Conservation (phyloP, 2,329 filamentous ascomycete species). For the Alternaria arborescens region DNA sequence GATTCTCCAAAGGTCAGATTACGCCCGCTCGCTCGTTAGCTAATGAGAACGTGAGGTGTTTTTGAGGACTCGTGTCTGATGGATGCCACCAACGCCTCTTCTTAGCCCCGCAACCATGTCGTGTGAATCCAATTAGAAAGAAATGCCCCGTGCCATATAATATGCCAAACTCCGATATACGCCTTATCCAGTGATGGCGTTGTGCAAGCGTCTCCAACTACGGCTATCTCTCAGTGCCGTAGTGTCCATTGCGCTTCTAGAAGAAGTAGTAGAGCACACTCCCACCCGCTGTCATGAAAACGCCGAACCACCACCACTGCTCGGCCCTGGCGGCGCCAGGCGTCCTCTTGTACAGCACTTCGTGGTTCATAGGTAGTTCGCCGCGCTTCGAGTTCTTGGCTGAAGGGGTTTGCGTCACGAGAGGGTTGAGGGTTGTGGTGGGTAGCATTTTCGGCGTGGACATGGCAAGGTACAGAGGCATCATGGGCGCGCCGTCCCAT, state of each 20-base stretch:
- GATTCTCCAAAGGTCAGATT: not conserved
- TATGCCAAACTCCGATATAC: not conserved
- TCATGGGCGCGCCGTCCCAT: conserved; percentile 70
- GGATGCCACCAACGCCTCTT: not conserved
- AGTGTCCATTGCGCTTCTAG: conserved; percentile 20
- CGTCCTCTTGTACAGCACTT: conserved; percentile 47
- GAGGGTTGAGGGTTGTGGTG: conserved; percentile 70
- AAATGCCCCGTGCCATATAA: not conserved
- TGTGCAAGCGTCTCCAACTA: not conserved
- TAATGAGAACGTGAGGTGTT: not conserved
- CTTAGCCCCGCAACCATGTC: not conserved
- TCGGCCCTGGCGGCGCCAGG: conserved; percentile 53
- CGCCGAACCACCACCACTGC: conserved; percentile 61
- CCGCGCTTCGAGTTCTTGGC: conserved; percentile 49
- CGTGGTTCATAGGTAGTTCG: conserved; percentile 53
- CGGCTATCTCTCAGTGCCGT: not conserved
- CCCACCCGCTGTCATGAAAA: conserved; percentile 58
- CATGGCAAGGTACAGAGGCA: conserved; percentile 72
- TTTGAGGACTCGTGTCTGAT: not conserved
- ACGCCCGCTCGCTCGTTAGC: not conserved
- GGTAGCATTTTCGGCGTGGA: conserved; percentile 74
- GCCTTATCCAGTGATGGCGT: not conserved
- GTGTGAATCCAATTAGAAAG: not conserved
- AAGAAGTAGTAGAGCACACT: conserved; percentile 59
- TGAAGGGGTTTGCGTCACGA: conserved; percentile 46